A percentile compares a stretch with the other conserved stretches of the same genome.
phyloP scores from a whole-genome alignment of 2,329 filamentous ascomycete species.

The Aspergillus clavatus region DNA sequence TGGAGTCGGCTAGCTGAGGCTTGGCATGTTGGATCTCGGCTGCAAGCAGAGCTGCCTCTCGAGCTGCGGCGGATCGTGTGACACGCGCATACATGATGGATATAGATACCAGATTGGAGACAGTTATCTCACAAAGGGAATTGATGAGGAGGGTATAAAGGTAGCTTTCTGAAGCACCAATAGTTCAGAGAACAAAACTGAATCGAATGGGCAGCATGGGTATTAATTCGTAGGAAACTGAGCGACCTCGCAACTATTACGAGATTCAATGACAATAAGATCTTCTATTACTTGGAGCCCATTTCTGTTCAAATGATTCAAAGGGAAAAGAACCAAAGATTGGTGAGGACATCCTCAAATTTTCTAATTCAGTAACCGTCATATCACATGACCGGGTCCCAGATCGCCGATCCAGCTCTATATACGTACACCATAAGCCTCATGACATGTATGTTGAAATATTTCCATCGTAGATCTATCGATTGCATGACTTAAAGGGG shows the following conservation, averaged over 20 bases:
- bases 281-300: no score
- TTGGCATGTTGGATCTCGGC: constrained; percentile 8
- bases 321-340: background rate
- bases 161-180: background rate
- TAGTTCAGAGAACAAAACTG: background rate
- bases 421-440: background rate
- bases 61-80: constrained; percentile 26
- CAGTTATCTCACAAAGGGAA: background rate
- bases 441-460: constrained; percentile 1
- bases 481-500: constrained; percentile 3
- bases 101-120: background rate
- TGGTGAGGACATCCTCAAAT: background rate
- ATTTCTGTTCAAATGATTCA: no score
- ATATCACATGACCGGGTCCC: background rate
- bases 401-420: background rate
- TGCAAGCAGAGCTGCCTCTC: constrained; percentile 16
- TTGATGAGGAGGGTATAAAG: background rate
- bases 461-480: constrained; percentile 7
- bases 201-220: no score
- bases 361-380: background rate
- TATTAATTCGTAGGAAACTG: no score
- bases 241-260: no score
- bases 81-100: constrained; percentile 18
- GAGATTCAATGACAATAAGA: no score
- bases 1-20: constrained; percentile 38